Evolutionary conservation across 1,284 basidiomycete genomes (phyloP), one percentile per base, ranked within the genome.

Genomic region (Ceratobasidium sp.): DNA sequence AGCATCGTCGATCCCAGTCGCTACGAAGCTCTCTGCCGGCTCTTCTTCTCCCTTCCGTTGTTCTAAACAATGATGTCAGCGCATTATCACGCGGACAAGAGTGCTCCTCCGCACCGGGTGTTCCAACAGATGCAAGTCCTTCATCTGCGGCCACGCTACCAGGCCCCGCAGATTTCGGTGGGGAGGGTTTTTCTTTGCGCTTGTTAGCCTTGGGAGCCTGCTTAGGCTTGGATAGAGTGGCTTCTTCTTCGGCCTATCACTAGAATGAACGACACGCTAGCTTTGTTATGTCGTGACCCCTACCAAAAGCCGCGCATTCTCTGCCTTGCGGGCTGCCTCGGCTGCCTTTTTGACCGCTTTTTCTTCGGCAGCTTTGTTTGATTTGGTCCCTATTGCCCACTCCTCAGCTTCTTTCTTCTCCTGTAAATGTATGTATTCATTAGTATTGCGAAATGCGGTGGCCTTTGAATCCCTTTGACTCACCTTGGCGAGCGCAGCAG

Each of bases 1-100:
- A 9, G 95, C 96, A 82, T 96, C 94, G 82, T 99, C 97, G 75
- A 99, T 89, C 15, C 96, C 97, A 25, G 92, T 93, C 5, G 97
- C 97, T 13, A 89, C 84, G 83, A 90, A 95, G 81, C 91, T 91
- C 83, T 94, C 90, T 11, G 88, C 84, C 76, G 88, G 86, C 77
- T 86, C 85, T n/a, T 77, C 77, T 29, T 56, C 67, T 56, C 29
- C 1, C 52, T 75, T 73, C 79, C 81, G 29, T 15, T 66, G 49
- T 64, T 78, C 76, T 43, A 59, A 43, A 49, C 65, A 78, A 1
- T 79, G 77, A 82, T 79, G 34, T 80, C 81, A 59, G 76, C 77
- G 46, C 79, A 77, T 19, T 8, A 13, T 61, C 32, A 22, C 43
- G 22, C 19, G 37, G 56, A 17, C 37, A 25, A 22, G 51, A 64